phyloP scores from a whole-genome alignment of 2,329 filamentous ascomycete genomes.

The Fonsecaea erecta region DNA sequence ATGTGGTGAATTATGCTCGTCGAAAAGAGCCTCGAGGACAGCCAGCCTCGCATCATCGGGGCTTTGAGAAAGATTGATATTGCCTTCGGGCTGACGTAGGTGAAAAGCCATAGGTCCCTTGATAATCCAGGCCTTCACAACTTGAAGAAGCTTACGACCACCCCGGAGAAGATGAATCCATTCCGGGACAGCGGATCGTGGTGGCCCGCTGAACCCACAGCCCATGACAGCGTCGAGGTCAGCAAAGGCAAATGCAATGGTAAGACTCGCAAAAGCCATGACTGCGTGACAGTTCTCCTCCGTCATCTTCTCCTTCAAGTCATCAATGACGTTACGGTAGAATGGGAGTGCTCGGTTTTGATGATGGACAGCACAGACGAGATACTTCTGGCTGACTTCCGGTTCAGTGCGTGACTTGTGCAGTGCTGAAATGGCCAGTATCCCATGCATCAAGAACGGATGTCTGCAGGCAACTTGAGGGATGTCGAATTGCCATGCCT shows the following conservation, averaged over 20 bases:
- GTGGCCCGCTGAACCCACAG: too few relatives aligned
- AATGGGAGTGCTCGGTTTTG: not conserved
- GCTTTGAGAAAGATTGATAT: not conserved
- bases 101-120: constrained; percentile 4
- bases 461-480: constrained; percentile 2
- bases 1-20: not conserved
- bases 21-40: not conserved
- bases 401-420: not conserved
- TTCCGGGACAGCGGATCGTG: not conserved
- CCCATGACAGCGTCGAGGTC: not conserved
- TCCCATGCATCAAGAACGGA: constrained; percentile 15
- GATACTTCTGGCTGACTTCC: not conserved
- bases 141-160: constrained; percentile 2
- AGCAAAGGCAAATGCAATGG: constrained; percentile 7
- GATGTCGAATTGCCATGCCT: constrained; percentile 8
- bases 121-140: not conserved
- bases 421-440: constrained; percentile 9
- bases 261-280: constrained; percentile 6
- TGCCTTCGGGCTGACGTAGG: not conserved
- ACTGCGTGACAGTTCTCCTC: constrained; percentile 12
- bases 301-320: constrained; percentile 1
- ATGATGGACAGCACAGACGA: not conserved
- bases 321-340: not conserved
- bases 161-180: constrained; percentile 13
- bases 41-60: not conserved